Evolutionary conservation across 495 filamentous ascomycete genomes (phyloP), one percentile per base, ranked within the genome.

Genomic region (Pseudoneurospora amorphoporcata): DNA sequence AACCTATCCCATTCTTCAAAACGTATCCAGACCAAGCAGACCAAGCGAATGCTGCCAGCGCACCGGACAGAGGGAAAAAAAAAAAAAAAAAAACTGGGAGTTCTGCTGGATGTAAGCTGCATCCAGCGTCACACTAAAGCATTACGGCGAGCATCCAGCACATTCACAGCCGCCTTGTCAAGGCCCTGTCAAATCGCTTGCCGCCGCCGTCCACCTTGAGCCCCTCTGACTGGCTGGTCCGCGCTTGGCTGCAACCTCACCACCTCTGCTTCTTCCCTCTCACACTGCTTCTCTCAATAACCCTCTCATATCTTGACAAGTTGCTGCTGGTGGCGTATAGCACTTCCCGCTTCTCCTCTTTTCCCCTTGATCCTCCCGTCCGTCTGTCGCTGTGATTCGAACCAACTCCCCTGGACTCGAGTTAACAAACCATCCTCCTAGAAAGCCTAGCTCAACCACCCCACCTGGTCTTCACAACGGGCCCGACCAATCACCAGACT

Each of bases 131-230:
- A 78, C 79, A 78, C 77, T 77, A 75, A 76, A 77, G 78, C 78
- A 78, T 69, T 69, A 17, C 73, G 69, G 70, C 68, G 75, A 73
- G 69, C 73, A 78, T 75, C 73, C 77, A 78, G 79, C 79, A 80
- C 79, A 78, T 68, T 73, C 77, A 77, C 77, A 76, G 77, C 79
- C 78, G 79, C 79, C 73, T 73, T 42, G 68, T 35, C 47, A 58
- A 58, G 70, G 75, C 76, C 77, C 77, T 80, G 79, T 76, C 79
- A 71, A 77, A 73, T 74, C 74, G 78, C 78, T 81, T 81, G 78
- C 73, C 76, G 78, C 76, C 77, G 80, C 37, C 53, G 53, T 65
- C 53, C 53, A 65, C 76, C 76, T 76, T 74, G 73, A 77, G 74
- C 76, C 74, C 76, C 72, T 73, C 75, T 68, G 39, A 72, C 70